Evolutionary conservation across 495 filamentous ascomycete species (phyloP), one percentile per base, ranked within the genome.

Genomic region (Aspergillus avenaceus): DNA sequence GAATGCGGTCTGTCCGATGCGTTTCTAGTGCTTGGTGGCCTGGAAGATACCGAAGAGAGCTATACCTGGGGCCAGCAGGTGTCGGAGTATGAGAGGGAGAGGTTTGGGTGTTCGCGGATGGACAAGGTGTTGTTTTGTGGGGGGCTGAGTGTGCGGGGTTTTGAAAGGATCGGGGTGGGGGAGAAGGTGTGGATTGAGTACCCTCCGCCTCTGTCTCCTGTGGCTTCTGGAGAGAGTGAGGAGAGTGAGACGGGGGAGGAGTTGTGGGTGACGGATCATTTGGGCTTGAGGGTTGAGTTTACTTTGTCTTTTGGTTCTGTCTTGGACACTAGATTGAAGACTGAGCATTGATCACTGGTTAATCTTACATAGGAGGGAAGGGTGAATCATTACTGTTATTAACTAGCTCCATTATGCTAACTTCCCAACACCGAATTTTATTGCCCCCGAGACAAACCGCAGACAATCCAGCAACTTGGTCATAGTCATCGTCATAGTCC

Each of bases 41-140:
- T 50, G 14, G 79, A 81, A 38, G 74, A 69, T 7, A 63, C 56
- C 12, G 75, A 79, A 19, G 72, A 66, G 24, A 77, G 78, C 6
- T 73, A 66, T 52, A 83, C 79, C 5, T 84, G 81, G 78, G 79
- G 79, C 1, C 71, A 78, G 55, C 75, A 81, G 64, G 73, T 66
- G 13, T 38, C 58, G 24, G 63, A 57, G 1, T 43, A 5, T 27
- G 32, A 60, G 49, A 53, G 71, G 49, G 45, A 59, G 31, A 49
- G 45, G 37, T 80, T 66, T 60, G 75, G 76, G 7, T 68, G 65
- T 25, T 63, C 54, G 21, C 57, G 79, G 42, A 75, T 81, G 73
- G 80, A 82, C 47, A 81, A 80, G 64, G 60, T 82, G 28, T 46
- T 69, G 5, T 70, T 61, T 42, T 60, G 65, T 42, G 69, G 71